Conservation (phyloP, 371 early-diverging fungal genomes). For the Mucor ambiguus region DNA sequence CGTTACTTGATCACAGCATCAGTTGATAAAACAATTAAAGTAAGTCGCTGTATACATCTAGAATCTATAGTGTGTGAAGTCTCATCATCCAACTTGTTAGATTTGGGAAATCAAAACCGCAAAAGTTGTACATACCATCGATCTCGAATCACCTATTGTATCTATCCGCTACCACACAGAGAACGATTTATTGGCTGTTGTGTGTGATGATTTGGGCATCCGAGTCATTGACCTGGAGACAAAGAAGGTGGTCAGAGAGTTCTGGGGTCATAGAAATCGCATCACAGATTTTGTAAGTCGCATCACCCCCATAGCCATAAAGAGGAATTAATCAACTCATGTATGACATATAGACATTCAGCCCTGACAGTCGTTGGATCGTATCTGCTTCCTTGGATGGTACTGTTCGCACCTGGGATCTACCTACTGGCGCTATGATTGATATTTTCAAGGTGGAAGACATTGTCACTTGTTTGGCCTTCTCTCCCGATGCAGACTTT, state of each 20-base stretch:
- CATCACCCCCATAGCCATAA: not conserved
- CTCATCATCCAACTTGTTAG: constrained; percentile 24
- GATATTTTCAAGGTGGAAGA: constrained; percentile 80
- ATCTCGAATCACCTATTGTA: constrained; percentile 73
- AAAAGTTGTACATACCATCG: constrained; percentile 62
- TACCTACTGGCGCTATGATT: constrained; percentile 88
- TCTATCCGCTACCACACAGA: constrained; percentile 67
- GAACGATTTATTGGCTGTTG: constrained; percentile 80
- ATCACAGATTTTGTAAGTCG: constrained; percentile 81
- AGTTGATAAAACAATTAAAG: constrained; percentile 81
- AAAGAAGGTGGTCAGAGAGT: constrained; percentile 79
- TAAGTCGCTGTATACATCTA: constrained; percentile 26
- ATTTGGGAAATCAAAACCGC: constrained; percentile 84
- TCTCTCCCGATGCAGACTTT: constrained; percentile 91
- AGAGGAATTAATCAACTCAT: not conserved
- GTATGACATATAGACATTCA: constrained; percentile 66
- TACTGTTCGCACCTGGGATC: constrained; percentile 93
- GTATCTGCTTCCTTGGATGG: constrained; percentile 83
- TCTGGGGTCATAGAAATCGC: constrained; percentile 84
- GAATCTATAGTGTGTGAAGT: not conserved
- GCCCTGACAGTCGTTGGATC: constrained; percentile 93
- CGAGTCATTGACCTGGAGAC: constrained; percentile 88
- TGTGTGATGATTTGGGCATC: constrained; percentile 84
- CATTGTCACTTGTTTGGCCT: constrained; percentile 81
- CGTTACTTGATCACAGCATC: constrained; percentile 73